These are phyloP conservation scores for Candida sakaeoensis DNA, from an alignment of 805 yeast genomes.

Conservation along the genomic window DNA sequence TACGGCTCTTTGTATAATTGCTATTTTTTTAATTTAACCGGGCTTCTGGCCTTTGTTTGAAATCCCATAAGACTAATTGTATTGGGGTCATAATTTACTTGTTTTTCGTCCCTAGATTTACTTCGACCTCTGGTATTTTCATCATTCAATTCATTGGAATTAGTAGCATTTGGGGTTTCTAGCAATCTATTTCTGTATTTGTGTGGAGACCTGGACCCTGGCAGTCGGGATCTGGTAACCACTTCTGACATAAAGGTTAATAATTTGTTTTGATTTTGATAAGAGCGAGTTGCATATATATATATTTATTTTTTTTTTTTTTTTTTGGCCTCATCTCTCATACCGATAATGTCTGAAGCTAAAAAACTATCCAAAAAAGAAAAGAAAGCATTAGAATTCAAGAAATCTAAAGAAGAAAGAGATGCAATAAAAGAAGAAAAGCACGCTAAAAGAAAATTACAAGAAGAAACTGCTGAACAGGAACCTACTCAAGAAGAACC, in stretches of 20 bases:
- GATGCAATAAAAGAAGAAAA: constrained; percentile 30
- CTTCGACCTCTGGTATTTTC: constrained; percentile 23
- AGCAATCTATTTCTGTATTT: constrained; percentile 1
- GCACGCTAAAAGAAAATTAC: constrained; percentile 25
- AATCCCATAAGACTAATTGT: constrained; percentile 57
- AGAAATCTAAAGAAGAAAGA: constrained; percentile 39
- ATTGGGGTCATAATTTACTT: constrained; percentile 18
- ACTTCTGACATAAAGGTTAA: constrained; percentile 1
- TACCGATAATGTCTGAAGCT: constrained; percentile 10
- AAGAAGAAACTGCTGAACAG: constrained; percentile 17
- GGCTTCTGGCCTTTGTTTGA: constrained; percentile 11
- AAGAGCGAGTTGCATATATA: constrained; percentile 5
- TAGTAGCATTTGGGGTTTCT: background rate
- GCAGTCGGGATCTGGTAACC: constrained; percentile 5
- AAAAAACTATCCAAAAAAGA: constrained; percentile 61
- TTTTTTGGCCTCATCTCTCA: constrained; percentile 12
- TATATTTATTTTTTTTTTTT: too few relatives aligned
- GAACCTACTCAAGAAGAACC: constrained; percentile 29
- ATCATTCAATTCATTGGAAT: constrained; percentile 8
- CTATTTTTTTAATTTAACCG: background rate
- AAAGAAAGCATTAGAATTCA: constrained; percentile 58
- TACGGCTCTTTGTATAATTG: too few relatives aligned
- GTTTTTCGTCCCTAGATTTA: constrained; percentile 21
- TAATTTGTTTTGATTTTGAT: background rate
- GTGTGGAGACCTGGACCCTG: background rate